Evolutionary conservation across 1,284 basidiomycete genomes (phyloP), one percentile per base, ranked within the genome.

Genomic region (Chalciporus sp.): DNA sequence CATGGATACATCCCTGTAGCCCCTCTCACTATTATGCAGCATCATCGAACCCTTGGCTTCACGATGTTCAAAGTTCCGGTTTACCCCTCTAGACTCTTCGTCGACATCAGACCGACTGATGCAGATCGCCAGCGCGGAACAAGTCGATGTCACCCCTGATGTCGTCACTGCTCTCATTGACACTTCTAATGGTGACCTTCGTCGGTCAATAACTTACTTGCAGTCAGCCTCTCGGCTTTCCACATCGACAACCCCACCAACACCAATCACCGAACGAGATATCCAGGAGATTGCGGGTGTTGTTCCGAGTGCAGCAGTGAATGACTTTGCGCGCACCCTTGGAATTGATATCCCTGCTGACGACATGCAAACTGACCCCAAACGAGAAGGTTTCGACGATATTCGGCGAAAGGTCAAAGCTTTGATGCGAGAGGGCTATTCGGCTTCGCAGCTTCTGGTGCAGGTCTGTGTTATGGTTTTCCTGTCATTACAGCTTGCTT

Each of bases 41-140:
- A 99, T 99, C 61, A 99, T 99, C 56, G 97, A 99, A 69, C 97
- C 97, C 0, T 83, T 99, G 23, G 94, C 97, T 16, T 98, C 96
- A n/a, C 87, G 97, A 51, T 99, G 97, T 74, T 97, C 94, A 56
- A 99, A 99, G 76, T 99, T 99, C 76, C 89, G 97, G 42, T 99
- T 99, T 78, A 94, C 93, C 23, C 92, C 95, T 2, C 82, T 99
- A 27, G 95, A 95, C 67, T 76, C 85, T 8, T 72, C 76, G 7
- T 94, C 92, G 16, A 90, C 94, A 5, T 82, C 86, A 49, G 73
- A 79, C 9, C 85, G 97, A 48, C 82, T 99, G 11, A 77, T 84
- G 50, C 82, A 92, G 64, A 97, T 99, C 54, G 94, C 95, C 0
- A 61, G 73, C 40, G 72, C 76, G 20, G 89, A 91, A 69, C 68